phyloP scores from a whole-genome alignment of 768 basidiomycete genomes.

The Strobilomyces echinocephalus region DNA sequence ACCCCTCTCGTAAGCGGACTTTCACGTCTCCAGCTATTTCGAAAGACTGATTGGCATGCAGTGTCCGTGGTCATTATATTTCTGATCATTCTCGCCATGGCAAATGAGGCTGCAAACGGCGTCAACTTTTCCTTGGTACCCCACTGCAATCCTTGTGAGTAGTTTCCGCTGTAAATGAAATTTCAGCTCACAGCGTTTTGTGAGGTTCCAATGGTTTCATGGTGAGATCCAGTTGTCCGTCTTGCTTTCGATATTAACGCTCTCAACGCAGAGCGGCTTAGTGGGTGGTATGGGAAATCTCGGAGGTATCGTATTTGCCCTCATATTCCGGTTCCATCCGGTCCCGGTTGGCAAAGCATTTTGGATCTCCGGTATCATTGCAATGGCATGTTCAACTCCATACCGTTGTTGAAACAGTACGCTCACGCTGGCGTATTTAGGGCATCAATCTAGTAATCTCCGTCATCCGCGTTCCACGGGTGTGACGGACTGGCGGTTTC shows the following conservation, averaged over 20 bases:
- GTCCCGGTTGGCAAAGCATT: conserved; percentile 21
- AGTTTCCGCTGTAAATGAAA: background rate
- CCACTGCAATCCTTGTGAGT: conserved; percentile 7
- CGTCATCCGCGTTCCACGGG: conserved; percentile 10
- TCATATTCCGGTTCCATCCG: conserved; percentile 27
- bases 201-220: conserved; percentile 22
- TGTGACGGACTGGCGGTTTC: background rate
- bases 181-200: background rate
- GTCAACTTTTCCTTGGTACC: conserved; percentile 5
- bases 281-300: conserved; percentile 39
- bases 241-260: background rate
- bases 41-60: background rate
- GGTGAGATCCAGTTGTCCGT: conserved; percentile 15
- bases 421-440: background rate
- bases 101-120: conserved; percentile 2
- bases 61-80: background rate
- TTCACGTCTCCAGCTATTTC: background rate
- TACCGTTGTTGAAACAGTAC: background rate
- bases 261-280: conserved; percentile 27
- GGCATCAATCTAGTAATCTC: conserved; percentile 4
- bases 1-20: conserved; percentile 18
- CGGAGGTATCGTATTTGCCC: conserved; percentile 46
- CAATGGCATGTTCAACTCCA: conserved; percentile 23
- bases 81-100: background rate
- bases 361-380: conserved; percentile 44